phyloP scores from a whole-genome alignment of 768 basidiomycete species.

The Amanita muscaria region DNA sequence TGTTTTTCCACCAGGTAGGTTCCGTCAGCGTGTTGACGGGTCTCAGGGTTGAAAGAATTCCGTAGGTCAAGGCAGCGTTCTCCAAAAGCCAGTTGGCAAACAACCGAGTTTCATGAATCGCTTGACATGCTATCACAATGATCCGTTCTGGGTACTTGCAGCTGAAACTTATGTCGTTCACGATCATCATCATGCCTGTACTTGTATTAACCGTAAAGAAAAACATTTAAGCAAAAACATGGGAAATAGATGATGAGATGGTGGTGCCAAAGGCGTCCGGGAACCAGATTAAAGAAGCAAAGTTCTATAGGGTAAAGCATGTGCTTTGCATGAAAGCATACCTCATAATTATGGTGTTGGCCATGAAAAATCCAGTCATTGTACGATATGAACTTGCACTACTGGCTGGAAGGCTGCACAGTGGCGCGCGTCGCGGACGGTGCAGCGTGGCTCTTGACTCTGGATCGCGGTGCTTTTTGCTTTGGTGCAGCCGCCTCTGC shows the following conservation, averaged over 20 bases:
- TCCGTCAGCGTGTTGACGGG: too few species aligned
- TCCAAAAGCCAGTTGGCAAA: slow-evolving; percentile 8
- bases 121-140: not conserved
- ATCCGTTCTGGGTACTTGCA: not conserved
- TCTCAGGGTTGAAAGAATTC: too few species aligned
- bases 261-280: not conserved
- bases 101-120: not conserved
- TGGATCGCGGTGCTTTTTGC: slow-evolving; percentile 56
- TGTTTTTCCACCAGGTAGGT: slow-evolving; percentile 49
- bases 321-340: not conserved
- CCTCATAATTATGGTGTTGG: not conserved
- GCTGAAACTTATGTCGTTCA: not conserved
- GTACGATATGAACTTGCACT: too few species aligned
- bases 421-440: not conserved
- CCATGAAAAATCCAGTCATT: too few species aligned
- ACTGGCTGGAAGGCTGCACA: not conserved
- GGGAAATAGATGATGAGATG: not conserved
- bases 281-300: not conserved
- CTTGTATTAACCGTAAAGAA: slow-evolving; percentile 4
- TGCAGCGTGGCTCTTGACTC: slow-evolving; percentile 42
- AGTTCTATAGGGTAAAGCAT: not conserved
- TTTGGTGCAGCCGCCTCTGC: slow-evolving; percentile 78
- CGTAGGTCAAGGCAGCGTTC: slow-evolving; percentile 19
- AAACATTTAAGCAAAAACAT: slow-evolving; percentile 2
- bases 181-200: slow-evolving; percentile 7